Evolutionary conservation across 1,284 basidiomycete species (phyloP), one percentile per base, ranked within the genome.

Genomic region (Mycosarcoma mackinlayi): DNA sequence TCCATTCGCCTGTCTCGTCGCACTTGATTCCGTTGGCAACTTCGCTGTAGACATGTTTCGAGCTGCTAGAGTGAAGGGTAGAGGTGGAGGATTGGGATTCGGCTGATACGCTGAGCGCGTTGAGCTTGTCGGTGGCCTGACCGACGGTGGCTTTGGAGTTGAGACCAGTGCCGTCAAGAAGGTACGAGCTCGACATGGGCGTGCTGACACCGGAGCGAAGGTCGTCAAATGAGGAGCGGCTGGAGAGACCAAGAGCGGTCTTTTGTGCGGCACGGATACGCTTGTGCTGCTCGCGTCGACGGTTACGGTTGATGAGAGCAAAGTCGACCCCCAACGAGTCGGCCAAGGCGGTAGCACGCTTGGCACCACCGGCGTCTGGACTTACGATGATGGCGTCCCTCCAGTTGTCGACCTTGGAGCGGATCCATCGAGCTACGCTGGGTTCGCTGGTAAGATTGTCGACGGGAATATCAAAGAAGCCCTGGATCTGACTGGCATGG

Each of bases 401-500:
- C 95, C 95, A 98, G 39, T 87, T 90, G 2, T 89, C 87, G 58
- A 98, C 92, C 79, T 90, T 87, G 48, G 88, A 86, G 84, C 94
- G 95, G 85, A 98, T 95, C 84, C 84, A 84, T 37, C 83, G 67
- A 13, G 67, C 72, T 9, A 80, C 69, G 33, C 56, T 69, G 27
- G 80, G 74, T 53, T 82, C 80, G 42, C 70, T 74, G 19, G 74
- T 77, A 25, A 82, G 66, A 84, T 98, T 98, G 86, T 98, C 95
- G 56, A 97, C 94, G 16, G 95, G 96, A 75, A 98, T 94, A 84
- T 98, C 94, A 83, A 98, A 98, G 86, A 98, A 98, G 11, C 95
- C 95, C 84, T 98, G 95, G 72, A 98, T 98, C 86, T 98, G 95
- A 75, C 91, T 93, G 11, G 95, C 96, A 83, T 98, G 95, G 37